phyloP scores from a whole-genome alignment of 495 filamentous ascomycete species.

The Lasiosphaeria hispida region DNA sequence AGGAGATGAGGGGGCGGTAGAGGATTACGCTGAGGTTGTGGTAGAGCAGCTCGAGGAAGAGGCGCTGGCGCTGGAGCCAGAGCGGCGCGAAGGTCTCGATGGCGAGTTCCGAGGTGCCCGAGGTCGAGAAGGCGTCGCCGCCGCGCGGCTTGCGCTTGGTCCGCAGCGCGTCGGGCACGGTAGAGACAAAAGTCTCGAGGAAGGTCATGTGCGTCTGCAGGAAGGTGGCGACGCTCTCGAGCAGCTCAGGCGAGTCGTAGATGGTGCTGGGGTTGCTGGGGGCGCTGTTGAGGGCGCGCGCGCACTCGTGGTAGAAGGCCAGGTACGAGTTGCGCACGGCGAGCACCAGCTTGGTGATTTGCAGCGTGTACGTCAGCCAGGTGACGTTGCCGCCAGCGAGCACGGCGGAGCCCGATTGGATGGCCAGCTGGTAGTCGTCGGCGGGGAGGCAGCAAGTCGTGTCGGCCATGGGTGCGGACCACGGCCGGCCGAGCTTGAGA shows the following conservation, averaged over 20 bases:
- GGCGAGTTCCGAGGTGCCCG: slow-evolving; percentile 33
- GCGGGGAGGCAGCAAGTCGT: slow-evolving; percentile 41
- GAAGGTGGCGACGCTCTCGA: slow-evolving; percentile 29
- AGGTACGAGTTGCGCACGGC: slow-evolving; percentile 38
- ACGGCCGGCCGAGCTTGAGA: slow-evolving; percentile 55
- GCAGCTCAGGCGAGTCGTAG: slow-evolving; percentile 21
- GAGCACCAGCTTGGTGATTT: slow-evolving; percentile 39
- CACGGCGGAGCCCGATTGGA: slow-evolving; percentile 37
- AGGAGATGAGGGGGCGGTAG: slow-evolving; percentile 49
- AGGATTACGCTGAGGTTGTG: slow-evolving; percentile 45
- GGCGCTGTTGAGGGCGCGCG: slow-evolving; percentile 7
- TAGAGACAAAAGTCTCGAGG: slow-evolving; percentile 37
- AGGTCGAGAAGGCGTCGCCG: slow-evolving; percentile 37
- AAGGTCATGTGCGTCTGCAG: slow-evolving; percentile 25
- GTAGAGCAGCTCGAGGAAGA: slow-evolving; percentile 51
- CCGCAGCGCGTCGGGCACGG: slow-evolving; percentile 42
- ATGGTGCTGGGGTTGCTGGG: slow-evolving; percentile 19
- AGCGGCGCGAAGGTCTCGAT: slow-evolving; percentile 39
- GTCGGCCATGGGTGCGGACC: slow-evolving; percentile 31
- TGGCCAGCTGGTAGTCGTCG: slow-evolving; percentile 33
- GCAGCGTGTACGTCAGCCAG: slow-evolving; percentile 41
- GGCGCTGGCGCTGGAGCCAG: slow-evolving; percentile 51
- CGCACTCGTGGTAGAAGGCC: slow-evolving; percentile 32
- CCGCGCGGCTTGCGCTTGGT: slow-evolving; percentile 34
- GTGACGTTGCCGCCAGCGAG: slow-evolving; percentile 38